Evolutionary conservation across 2,329 filamentous ascomycete genomes (phyloP).

Genomic region (Mollisia scopiformis): DNA sequence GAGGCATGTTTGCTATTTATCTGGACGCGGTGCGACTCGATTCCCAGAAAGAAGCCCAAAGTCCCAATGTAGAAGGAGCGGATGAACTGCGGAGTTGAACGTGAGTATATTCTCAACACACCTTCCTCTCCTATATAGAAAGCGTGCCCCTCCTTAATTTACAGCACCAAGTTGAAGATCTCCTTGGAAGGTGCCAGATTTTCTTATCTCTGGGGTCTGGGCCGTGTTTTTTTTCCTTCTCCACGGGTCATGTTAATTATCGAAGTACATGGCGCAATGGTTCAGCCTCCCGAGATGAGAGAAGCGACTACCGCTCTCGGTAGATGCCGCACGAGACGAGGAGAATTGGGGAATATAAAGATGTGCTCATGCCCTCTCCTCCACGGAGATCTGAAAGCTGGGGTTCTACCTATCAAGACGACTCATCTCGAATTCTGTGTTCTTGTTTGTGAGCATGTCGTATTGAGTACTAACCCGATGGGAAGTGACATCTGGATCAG

Average conservation of each 20-base stretch:
- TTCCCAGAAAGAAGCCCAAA: neutral
- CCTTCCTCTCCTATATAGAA: conserved; percentile 2
- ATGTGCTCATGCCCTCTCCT: conserved; percentile 7
- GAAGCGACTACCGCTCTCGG: neutral
- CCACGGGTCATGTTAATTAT: conserved; percentile 9
- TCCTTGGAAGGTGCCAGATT: conserved; percentile 12
- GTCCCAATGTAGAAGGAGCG: neutral
- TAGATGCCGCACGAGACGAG: neutral
- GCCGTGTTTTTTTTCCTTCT: conserved; percentile 12
- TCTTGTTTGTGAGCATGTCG: neutral
- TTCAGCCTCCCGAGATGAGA: neutral
- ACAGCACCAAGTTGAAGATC: conserved; percentile 8
- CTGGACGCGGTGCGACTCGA: neutral
- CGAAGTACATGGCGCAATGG: neutral
- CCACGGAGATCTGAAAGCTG: conserved; percentile 16
- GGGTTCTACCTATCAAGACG: neutral
- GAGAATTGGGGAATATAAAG: conserved; percentile 11
- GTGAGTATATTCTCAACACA: conserved; percentile 1
- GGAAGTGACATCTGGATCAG: neutral
- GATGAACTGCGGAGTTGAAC: conserved; percentile 7
- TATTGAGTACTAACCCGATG: neutral
- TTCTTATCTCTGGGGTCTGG: conserved; percentile 14
- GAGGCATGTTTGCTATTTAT: conserved; percentile 21
- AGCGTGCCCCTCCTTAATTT: neutral
- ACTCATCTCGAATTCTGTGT: neutral